Conservation (phyloP, 305 asterid genomes). For the Solanum aculeatissimum region DNA sequence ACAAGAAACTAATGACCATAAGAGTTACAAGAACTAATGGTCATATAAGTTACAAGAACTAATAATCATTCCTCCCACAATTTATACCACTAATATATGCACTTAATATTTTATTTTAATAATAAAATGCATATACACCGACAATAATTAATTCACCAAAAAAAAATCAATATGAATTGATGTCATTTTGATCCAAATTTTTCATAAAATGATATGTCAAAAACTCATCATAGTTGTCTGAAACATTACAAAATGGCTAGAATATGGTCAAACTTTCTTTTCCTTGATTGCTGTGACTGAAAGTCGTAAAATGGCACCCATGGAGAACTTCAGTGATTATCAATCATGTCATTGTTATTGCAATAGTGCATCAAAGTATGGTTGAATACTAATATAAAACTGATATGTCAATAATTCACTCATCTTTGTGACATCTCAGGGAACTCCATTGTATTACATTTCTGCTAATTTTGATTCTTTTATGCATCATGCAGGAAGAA, state of each 20-base stretch:
- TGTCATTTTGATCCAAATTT: neutral
- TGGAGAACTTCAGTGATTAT: neutral
- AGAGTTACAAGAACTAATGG: too few relatives aligned
- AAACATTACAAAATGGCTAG: neutral
- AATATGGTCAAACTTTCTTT: neutral
- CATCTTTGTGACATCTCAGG: neutral
- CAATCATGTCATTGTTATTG: neutral
- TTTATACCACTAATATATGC: too few relatives aligned
- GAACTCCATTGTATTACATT: neutral
- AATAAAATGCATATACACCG: too few relatives aligned
- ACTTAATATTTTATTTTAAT: too few relatives aligned
- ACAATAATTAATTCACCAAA: too few relatives aligned
- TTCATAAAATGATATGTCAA: neutral
- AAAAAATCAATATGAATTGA: neutral
- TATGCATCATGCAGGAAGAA: slow-evolving; percentile 45
- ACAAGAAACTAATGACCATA: too few relatives aligned
- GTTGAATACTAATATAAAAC: neutral
- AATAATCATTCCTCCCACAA: too few relatives aligned
- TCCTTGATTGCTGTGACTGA: neutral
- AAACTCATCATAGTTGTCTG: neutral
- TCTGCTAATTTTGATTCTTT: neutral
- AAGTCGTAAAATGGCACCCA: neutral
- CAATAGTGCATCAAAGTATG: neutral
- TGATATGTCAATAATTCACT: neutral
- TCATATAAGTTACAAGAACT: too few relatives aligned